Percentiles rank a stretch among this genome's conserved stretches.
Conservation (phyloP, 495 filamentous ascomycete species). For the Trypethelium eluteriae region DNA sequence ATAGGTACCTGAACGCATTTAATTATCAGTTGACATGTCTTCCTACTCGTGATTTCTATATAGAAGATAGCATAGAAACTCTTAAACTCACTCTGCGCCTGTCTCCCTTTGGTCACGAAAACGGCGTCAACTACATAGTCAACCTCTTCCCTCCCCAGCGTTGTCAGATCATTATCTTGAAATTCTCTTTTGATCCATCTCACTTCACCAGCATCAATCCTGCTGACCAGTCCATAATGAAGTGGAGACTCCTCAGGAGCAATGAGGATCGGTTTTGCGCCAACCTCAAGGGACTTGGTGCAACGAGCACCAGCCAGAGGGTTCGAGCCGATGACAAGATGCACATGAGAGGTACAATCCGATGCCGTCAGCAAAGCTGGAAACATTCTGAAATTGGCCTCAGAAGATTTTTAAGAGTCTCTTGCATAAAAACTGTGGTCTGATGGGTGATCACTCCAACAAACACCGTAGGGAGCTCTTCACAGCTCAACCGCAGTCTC, state of each 20-base stretch:
- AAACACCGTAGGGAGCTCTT: too few relatives aligned
- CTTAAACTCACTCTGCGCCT: conserved; percentile 42
- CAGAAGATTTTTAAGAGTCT: too few relatives aligned
- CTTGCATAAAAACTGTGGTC: too few relatives aligned
- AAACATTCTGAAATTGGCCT: conserved; percentile 25
- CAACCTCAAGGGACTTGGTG: conserved; percentile 71
- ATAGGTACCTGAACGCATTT: conserved; percentile 44
- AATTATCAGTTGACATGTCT: conserved; percentile 5
- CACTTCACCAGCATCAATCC: conserved; percentile 64
- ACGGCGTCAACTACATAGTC: conserved; percentile 78
- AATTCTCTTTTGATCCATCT: conserved; percentile 66
- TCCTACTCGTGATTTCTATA: background rate
- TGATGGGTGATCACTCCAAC: too few relatives aligned
- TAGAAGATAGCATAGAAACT: background rate
- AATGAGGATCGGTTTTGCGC: conserved; percentile 79
- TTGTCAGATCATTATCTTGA: conserved; percentile 63
- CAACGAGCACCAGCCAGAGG: conserved; percentile 79
- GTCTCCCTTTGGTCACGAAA: conserved; percentile 66
- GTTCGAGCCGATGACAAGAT: conserved; percentile 80
- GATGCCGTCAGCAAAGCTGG: conserved; percentile 65
- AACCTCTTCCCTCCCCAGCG: conserved; percentile 70
- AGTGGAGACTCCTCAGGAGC: conserved; percentile 56
- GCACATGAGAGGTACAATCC: conserved; percentile 67
- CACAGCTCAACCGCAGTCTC: background rate
- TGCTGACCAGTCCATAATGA: conserved; percentile 65